Evolutionary conservation across 106 monocot species (phyloP).

Genomic region (Allium fistulosum): DNA sequence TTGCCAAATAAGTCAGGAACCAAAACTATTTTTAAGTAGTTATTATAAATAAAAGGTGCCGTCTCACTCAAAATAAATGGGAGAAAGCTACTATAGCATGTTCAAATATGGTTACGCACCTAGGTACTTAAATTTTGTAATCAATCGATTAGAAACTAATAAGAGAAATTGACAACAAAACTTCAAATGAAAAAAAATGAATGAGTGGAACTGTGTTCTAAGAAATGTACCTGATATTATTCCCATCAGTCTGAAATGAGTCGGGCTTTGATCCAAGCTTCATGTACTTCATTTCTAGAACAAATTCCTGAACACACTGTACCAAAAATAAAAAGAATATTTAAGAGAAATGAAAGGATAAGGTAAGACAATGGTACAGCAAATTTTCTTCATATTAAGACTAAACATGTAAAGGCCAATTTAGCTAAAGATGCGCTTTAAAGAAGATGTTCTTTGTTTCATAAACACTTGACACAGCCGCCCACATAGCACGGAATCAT

Average conservation of each 20-base stretch:
- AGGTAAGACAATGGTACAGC: neutral
- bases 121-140: no score
- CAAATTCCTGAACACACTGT: neutral
- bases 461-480: neutral
- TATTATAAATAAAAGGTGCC: no score
- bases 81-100: no score
- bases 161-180: neutral
- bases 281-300: conserved; percentile 76
- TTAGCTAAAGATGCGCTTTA: conserved; percentile 1
- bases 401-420: neutral
- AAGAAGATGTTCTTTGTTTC: neutral
- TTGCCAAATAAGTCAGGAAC: no score
- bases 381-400: no score
- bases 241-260: conserved; percentile 58
- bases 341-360: neutral
- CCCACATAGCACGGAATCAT: conserved; percentile 2
- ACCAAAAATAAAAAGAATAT: neutral
- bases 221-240: conserved; percentile 52
- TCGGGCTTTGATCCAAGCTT: conserved; percentile 91
- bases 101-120: no score
- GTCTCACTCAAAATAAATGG: no score
- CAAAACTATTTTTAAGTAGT: no score
- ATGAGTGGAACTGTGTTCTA: no score
- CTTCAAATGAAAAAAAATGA: no score
- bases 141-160: neutral